Percentiles rank a stretch among this genome's conserved stretches.
phyloP scores from a whole-genome alignment of 108 stramenopile species.

The Mediolabrus comicus region DNA sequence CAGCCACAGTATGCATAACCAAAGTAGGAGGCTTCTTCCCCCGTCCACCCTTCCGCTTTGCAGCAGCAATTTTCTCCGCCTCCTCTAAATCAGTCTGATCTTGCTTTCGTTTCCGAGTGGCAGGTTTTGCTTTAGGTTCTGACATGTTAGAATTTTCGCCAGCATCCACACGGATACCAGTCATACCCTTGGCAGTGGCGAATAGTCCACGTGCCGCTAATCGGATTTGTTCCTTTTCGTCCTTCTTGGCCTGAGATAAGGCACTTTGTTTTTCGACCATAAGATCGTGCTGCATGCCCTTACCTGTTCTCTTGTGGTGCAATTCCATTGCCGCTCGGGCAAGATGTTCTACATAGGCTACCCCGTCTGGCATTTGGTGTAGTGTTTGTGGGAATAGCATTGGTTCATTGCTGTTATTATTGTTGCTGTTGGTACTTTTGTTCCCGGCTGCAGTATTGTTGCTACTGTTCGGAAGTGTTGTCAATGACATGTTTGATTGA shows the following conservation, averaged over 20 bases:
- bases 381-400: conserved; percentile 14
- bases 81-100: background rate
- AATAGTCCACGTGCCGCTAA: conserved; percentile 24
- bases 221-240: conserved; percentile 20
- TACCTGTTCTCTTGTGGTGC: conserved; percentile 78
- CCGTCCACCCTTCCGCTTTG: conserved; percentile 61
- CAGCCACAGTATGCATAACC: conserved; percentile 83
- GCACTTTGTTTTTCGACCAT: conserved; percentile 15
- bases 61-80: conserved; percentile 19
- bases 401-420: conserved; percentile 3
- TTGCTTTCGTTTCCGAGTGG: background rate
- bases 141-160: background rate
- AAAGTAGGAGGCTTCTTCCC: conserved; percentile 78
- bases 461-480: background rate
- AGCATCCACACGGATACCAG: background rate
- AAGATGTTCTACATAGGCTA: conserved; percentile 80
- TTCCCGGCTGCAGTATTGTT: background rate
- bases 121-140: background rate
- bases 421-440: conserved; percentile 9
- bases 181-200: conserved; percentile 2
- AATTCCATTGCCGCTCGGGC: conserved; percentile 81
- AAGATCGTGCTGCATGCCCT: conserved; percentile 59
- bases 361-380: conserved; percentile 39
- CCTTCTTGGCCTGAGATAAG: background rate
- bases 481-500: conserved; percentile 5